Conservation (phyloP, 176 grass and related monocot species). For the Poa annua region DNA sequence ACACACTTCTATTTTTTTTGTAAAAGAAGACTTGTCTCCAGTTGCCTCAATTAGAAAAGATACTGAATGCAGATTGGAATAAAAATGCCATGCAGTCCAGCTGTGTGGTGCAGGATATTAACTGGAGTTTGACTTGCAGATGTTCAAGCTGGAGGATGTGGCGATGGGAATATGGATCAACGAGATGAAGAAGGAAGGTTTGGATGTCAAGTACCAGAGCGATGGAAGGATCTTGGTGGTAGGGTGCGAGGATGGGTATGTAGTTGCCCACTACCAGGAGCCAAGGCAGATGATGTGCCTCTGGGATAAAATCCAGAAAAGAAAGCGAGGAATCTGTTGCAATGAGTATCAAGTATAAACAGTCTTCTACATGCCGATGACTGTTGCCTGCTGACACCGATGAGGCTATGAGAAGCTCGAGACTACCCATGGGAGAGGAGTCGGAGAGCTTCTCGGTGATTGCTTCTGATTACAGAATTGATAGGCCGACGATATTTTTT, state of each 20-base stretch:
- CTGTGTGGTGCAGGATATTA: slow-evolving; percentile 9
- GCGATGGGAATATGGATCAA: slow-evolving; percentile 99
- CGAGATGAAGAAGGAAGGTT: slow-evolving; percentile 78
- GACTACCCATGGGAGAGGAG: slow-evolving; percentile 3
- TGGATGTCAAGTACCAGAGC: slow-evolving; percentile 71
- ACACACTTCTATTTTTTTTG: neutral
- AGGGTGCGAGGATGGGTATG: slow-evolving; percentile 86
- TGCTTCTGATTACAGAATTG: neutral
- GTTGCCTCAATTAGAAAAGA: slow-evolving; percentile 17
- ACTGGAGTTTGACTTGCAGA: slow-evolving; percentile 57
- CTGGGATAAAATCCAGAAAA: slow-evolving; percentile 86
- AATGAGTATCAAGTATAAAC: slow-evolving; percentile 43
- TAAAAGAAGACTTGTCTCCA: neutral
- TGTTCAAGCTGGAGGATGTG: slow-evolving; percentile 99
- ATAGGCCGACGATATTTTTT: slow-evolving; percentile 33
- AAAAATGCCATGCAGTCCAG: slow-evolving; percentile 2
- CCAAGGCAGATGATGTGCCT: slow-evolving; percentile 94
- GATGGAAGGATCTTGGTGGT: slow-evolving; percentile 79
- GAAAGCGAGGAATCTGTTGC: slow-evolving; percentile 72
- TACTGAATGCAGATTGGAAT: neutral
- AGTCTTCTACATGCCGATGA: neutral
- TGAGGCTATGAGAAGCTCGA: neutral
- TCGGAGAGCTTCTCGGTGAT: neutral
- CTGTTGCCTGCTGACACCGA: slow-evolving; percentile 14
- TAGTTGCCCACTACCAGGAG: slow-evolving; percentile 96